A percentile compares a stretch with the other conserved stretches of the same genome.
These are phyloP conservation scores for Aureobasidium sp. DNA, from an alignment of 2,329 filamentous ascomycete species.

Conservation along the genomic window DNA sequence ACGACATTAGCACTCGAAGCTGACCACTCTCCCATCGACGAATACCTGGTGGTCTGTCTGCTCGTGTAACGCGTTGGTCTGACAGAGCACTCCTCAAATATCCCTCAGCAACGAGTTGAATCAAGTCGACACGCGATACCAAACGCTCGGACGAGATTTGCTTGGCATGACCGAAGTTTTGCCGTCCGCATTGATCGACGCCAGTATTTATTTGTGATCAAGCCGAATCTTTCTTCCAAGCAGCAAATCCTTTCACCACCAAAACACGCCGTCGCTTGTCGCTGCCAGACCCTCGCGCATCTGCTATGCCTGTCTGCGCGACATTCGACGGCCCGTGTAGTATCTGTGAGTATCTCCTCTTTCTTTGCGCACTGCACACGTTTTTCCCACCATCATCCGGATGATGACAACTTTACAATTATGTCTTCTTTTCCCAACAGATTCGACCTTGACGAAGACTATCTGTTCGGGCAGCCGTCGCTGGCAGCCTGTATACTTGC, in stretches of 20 bases:
- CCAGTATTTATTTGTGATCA: neutral
- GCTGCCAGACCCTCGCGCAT: neutral
- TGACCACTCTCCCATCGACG: neutral
- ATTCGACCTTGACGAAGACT: constrained; percentile 80
- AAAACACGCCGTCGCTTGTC: neutral
- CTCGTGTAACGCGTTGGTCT: neutral
- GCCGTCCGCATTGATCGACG: neutral
- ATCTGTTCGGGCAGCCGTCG: constrained; percentile 59
- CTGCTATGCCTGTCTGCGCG: neutral
- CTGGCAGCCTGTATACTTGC: constrained; percentile 76
- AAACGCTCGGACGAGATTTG: neutral
- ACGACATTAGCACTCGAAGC: neutral
- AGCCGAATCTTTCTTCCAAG: constrained; percentile 2
- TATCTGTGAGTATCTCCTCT: constrained; percentile 7
- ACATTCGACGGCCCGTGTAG: neutral
- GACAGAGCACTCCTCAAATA: neutral
- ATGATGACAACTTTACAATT: constrained; percentile 66
- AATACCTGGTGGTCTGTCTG: neutral
- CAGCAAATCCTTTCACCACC: neutral
- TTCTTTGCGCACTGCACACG: constrained; percentile 7
- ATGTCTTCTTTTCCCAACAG: constrained; percentile 81
- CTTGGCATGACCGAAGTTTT: constrained; percentile 4
- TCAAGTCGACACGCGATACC: neutral
- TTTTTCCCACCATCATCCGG: constrained; percentile 27
- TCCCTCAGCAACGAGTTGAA: neutral